Percentiles rank a stretch among this genome's conserved stretches.
Conservation (phyloP, 2,329 filamentous ascomycete species). For the Nectriaceae sp. region DNA sequence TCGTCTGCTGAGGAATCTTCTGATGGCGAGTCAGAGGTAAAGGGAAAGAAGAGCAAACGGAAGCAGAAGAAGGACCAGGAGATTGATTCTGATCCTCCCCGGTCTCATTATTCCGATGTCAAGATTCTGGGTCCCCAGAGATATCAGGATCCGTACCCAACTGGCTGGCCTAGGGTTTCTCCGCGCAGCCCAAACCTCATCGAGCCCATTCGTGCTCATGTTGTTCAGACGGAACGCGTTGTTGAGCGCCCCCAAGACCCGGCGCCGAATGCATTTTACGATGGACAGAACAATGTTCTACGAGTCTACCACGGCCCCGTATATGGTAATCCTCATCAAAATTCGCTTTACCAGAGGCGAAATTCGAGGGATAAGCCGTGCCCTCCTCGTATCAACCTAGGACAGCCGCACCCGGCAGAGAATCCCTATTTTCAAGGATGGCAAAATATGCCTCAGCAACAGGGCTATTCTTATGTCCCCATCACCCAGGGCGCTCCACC, state of each 20-base stretch:
- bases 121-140: not conserved
- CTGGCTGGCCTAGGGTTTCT: constrained; percentile 31
- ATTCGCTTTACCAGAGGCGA: constrained; percentile 47
- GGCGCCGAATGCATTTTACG: constrained; percentile 60
- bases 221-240: constrained; percentile 57
- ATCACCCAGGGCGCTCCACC: constrained; percentile 33
- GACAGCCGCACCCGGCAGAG: constrained; percentile 44
- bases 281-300: constrained; percentile 52
- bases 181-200: constrained; percentile 46
- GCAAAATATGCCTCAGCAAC: constrained; percentile 22
- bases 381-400: too few species aligned
- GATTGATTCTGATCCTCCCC: not conserved
- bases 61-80: constrained; percentile 8
- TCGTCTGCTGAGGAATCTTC: constrained; percentile 2
- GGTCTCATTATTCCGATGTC: not conserved
- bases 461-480: constrained; percentile 29
- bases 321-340: constrained; percentile 52
- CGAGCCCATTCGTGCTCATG: constrained; percentile 48
- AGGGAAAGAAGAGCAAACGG: constrained; percentile 20
- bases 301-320: constrained; percentile 59
- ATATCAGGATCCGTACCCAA: too few species aligned
- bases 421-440: constrained; percentile 48
- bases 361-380: constrained; percentile 33
- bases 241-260: constrained; percentile 55
- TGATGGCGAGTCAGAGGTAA: not conserved